Base-by-base conservation (phyloP, 495 filamentous ascomycete genomes). In the Cercophora sp. region DNA sequence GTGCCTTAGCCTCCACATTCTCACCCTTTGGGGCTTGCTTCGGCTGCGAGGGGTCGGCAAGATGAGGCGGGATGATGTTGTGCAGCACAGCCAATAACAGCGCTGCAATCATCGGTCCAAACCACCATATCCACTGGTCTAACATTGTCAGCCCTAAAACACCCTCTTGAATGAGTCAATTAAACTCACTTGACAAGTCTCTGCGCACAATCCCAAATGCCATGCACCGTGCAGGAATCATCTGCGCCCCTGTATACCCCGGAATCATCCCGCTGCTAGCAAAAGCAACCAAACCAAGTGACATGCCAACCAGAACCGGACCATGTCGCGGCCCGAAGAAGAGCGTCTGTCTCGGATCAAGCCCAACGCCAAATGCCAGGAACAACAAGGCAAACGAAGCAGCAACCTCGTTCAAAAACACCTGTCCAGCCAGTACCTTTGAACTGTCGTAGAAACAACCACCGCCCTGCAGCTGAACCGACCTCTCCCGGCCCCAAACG, bases 331-430 rank as follows among this genome's bases (percentile, higher is more conserved):
- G 76, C 0, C 80, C 80, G 55, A 77, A 80, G 4, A 81, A 60
- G 8, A 71, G 49, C 4, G 63, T 64, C 54, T 81, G 79, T 10
- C 80, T 65, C 6, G 81, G 80, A 57, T 84, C 79, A 0, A 85
- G 68, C 9, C 75, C 81, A n/a, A 79, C 71, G 2, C 81, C 79
- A 59, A 73, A 71, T 1, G 71, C 62, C 4, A 78, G 63, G 56
- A 69, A 67, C 13, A 32, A 53, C 55, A 58, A 15, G n/a, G 18
- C 29, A 26, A 50, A 43, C 19, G 31, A 37, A 16, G 16, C 41
- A 6, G 48, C 36, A 0, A 20, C 25, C 23, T 51, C 48, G 34
- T 51, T 51, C n/a, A 51, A 36, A 18, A 42, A 20, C 10, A 40
- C 23, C 9, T 31, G 34, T 8, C 48, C 23, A 4, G n/a, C 11